Percentiles rank a stretch among this genome's conserved stretches.
Evolutionary conservation across 306 rosid genomes (phyloP).

Genomic region (Lathyrus tuberosus): DNA sequence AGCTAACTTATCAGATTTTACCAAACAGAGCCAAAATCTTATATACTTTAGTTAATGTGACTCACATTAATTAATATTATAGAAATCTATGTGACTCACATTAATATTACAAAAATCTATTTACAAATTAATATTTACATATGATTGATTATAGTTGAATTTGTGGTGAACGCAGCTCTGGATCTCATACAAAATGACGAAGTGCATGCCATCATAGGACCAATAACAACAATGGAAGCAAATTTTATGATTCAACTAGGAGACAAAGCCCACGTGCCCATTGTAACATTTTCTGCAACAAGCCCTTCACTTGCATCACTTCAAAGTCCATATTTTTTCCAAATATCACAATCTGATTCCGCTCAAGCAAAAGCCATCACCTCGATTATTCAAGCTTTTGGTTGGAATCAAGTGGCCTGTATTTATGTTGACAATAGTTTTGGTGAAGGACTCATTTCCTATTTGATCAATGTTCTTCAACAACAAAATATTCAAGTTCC

Average conservation of each 20-base stretch:
- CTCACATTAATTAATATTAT: too few relatives aligned
- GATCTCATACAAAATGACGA: slow-evolving; percentile 54
- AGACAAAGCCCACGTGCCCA: slow-evolving; percentile 53
- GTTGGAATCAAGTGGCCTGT: slow-evolving; percentile 58
- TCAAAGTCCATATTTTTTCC: slow-evolving; percentile 55
- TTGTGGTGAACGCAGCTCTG: slow-evolving; percentile 37
- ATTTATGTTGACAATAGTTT: slow-evolving; percentile 50
- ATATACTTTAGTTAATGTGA: too few relatives aligned
- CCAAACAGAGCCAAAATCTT: too few relatives aligned
- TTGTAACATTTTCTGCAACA: slow-evolving; percentile 59
- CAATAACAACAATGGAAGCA: slow-evolving; percentile 52
- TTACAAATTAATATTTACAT: too few relatives aligned
- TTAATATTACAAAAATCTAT: too few relatives aligned
- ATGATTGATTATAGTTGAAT: too few relatives aligned
- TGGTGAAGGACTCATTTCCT: slow-evolving; percentile 54
- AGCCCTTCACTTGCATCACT: slow-evolving; percentile 53
- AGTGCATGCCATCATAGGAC: slow-evolving; percentile 62
- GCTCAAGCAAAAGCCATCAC: slow-evolving; percentile 52
- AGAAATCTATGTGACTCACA: too few relatives aligned
- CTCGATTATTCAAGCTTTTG: slow-evolving; percentile 44
- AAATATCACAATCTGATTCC: slow-evolving; percentile 46
- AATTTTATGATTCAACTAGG: slow-evolving; percentile 55
- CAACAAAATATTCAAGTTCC: slow-evolving; percentile 37
- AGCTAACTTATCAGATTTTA: too few relatives aligned
- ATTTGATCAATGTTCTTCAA: slow-evolving; percentile 50